These are phyloP conservation scores for Mycena venus DNA, from an alignment of 768 basidiomycete genomes.

Conservation along the genomic window DNA sequence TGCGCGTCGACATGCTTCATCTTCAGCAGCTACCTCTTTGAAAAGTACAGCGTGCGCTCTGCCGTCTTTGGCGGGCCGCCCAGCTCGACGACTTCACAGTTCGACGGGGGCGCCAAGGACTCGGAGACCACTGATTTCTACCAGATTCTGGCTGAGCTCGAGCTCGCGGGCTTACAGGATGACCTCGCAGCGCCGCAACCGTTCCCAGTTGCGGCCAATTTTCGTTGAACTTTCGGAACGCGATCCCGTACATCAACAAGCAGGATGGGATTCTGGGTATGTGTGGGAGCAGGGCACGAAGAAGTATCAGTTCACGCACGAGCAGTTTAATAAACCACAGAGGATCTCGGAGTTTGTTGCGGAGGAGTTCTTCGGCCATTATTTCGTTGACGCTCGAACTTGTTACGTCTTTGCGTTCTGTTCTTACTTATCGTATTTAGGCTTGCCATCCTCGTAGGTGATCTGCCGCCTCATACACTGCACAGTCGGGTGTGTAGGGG, in stretches of 20 bases:
- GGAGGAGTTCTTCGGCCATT: constrained; percentile 25
- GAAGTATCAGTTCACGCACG: constrained; percentile 33
- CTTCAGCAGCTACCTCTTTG: constrained; percentile 27
- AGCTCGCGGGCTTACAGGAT: constrained; percentile 22
- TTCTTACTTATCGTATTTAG: too few relatives aligned
- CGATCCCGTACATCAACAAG: constrained; percentile 32
- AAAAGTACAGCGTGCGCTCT: constrained; percentile 31
- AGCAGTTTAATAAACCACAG: constrained; percentile 26
- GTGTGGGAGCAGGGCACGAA: constrained; percentile 33
- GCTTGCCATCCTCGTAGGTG: too few relatives aligned
- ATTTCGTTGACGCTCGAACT: too few relatives aligned
- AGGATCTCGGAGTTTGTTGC: constrained; percentile 32
- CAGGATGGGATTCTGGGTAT: constrained; percentile 32
- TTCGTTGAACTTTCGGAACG: constrained; percentile 31
- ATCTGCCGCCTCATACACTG: too few relatives aligned
- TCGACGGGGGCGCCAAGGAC: constrained; percentile 34
- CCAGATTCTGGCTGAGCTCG: constrained; percentile 15
- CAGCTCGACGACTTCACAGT: constrained; percentile 16
- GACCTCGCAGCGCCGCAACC: constrained; percentile 34
- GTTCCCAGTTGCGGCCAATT: constrained; percentile 22
- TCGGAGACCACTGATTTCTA: constrained; percentile 30
- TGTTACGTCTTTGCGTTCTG: too few relatives aligned
- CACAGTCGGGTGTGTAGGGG: too few relatives aligned
- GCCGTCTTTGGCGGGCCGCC: constrained; percentile 33
- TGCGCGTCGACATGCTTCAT: constrained; percentile 30